Conservation (phyloP, 2,329 filamentous ascomycete genomes). For the Botryotinia narcissicola region DNA sequence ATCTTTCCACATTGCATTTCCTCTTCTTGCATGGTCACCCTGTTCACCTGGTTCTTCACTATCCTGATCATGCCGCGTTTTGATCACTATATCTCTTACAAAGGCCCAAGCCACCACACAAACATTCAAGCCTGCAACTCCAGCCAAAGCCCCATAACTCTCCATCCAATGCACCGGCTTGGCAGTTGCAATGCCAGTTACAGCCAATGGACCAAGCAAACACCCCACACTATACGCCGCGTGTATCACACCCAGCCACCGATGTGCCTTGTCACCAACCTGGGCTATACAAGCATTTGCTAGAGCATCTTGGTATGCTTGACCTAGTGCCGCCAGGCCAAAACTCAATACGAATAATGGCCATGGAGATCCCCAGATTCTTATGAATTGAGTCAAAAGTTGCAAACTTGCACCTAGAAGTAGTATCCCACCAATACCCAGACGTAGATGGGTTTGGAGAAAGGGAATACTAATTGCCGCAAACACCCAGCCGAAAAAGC, state of each 20-base stretch:
- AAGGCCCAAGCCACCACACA: neutral
- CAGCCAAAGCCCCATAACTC: conserved; percentile 4
- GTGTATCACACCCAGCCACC: conserved; percentile 63
- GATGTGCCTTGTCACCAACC: conserved; percentile 48
- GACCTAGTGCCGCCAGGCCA: conserved; percentile 56
- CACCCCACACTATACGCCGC: conserved; percentile 56
- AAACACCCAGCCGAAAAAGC: conserved; percentile 59
- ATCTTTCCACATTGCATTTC: conserved; percentile 42
- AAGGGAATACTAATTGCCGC: conserved; percentile 45
- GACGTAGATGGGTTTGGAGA: conserved; percentile 52
- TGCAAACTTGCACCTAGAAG: conserved; percentile 55
- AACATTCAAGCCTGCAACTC: neutral
- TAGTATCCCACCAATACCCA: conserved; percentile 57
- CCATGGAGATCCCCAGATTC: conserved; percentile 57
- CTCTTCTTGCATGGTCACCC: conserved; percentile 27
- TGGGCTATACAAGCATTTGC: conserved; percentile 60
- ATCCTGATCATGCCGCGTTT: neutral
- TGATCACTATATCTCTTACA: neutral
- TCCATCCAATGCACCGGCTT: conserved; percentile 44
- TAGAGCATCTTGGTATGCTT: conserved; percentile 63
- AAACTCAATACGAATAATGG: conserved; percentile 57
- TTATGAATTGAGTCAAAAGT: conserved; percentile 51
- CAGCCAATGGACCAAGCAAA: conserved; percentile 55
- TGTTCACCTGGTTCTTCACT: neutral
- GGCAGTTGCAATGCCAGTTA: conserved; percentile 49